Evolutionary conservation across 345 rosid genomes (phyloP), one percentile per base, ranked within the genome.

Genomic region (Trapa incisa): DNA sequence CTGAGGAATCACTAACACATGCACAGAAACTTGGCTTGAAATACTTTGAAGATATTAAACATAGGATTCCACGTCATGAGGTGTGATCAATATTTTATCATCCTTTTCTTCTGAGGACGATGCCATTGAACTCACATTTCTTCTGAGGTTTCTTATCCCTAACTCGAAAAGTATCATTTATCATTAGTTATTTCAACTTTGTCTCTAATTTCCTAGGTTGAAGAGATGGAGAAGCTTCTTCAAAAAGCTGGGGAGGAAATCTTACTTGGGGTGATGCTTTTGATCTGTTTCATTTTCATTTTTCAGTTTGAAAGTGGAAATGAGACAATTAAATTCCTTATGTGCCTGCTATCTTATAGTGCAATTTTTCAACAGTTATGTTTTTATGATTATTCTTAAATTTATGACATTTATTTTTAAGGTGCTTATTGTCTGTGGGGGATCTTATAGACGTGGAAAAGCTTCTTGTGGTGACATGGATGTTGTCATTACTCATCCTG

Each of bases 391-490:
- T 7, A n/a, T 70, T 0, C 67, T 47, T 35, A 39, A 53, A 72
- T 37, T 80, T 57, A 72, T 22, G 52, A 61, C 64, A 77, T 73
- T 66, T 3, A 35, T 29, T 39, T 62, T 70, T 50, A 53, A 91
- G 99, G 92, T 85, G 70, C 13, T 64, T 66, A 79, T 94, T 76
- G 74, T 87, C 50, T 94, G 99, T 66, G 97, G 97, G 71, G 99
- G 97, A 75, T 94, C 99, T 71, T 94, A 84, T 66, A 91, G 97
- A 78, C 96, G 97, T 68, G 99, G 99, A 71, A 94, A 89, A 74
- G 80, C 95, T 77, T 84, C 93, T 61, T 91, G 97, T 74, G 97
- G 99, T 65, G 99, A 94, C 78, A 65, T 94, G 70, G 97, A 94
- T 72, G 74, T 94, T 36, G 76, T 94, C 52, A 80, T 91, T 65